Evolutionary conservation across 768 basidiomycete species (phyloP).

Genomic region (Phaeotremella fagi): DNA sequence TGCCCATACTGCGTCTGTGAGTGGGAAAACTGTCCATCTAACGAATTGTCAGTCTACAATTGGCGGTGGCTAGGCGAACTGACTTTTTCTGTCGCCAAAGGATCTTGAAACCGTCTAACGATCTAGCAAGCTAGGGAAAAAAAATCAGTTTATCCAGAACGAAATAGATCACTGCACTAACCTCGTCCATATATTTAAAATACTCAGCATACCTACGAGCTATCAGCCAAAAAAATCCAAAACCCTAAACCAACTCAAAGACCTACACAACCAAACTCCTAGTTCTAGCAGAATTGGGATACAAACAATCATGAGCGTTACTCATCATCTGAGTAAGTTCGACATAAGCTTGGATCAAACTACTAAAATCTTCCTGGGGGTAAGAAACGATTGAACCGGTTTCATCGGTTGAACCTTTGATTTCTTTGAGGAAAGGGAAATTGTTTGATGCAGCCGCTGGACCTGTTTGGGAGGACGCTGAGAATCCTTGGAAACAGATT

Average conservation of each 20-base stretch:
- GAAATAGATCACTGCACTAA: constrained; percentile 12
- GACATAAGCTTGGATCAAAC: constrained; percentile 36
- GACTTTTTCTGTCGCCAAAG: constrained; percentile 34
- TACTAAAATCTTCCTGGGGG: constrained; percentile 33
- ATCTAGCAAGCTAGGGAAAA: constrained; percentile 15
- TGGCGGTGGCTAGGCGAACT: neutral
- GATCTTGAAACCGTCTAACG: constrained; percentile 36
- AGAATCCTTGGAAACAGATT: constrained; percentile 46
- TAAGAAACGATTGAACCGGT: constrained; percentile 8
- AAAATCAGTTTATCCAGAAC: neutral
- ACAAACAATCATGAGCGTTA: constrained; percentile 44
- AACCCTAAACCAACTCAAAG: neutral
- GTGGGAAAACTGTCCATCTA: constrained; percentile 33
- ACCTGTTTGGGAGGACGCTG: constrained; percentile 38
- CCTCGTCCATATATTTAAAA: constrained; percentile 45
- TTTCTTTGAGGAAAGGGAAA: constrained; percentile 39
- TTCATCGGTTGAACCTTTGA: neutral
- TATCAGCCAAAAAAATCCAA: neutral
- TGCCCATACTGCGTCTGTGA: constrained; percentile 36
- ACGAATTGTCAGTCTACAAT: neutral
- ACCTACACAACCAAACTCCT: constrained; percentile 29
- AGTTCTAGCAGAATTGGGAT: constrained; percentile 39
- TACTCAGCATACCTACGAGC: constrained; percentile 29
- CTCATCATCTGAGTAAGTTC: constrained; percentile 45
- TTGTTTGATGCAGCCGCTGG: constrained; percentile 36